phyloP scores from a whole-genome alignment of 148 eudicot genomes.

The Dysphania ambrosioides region DNA sequence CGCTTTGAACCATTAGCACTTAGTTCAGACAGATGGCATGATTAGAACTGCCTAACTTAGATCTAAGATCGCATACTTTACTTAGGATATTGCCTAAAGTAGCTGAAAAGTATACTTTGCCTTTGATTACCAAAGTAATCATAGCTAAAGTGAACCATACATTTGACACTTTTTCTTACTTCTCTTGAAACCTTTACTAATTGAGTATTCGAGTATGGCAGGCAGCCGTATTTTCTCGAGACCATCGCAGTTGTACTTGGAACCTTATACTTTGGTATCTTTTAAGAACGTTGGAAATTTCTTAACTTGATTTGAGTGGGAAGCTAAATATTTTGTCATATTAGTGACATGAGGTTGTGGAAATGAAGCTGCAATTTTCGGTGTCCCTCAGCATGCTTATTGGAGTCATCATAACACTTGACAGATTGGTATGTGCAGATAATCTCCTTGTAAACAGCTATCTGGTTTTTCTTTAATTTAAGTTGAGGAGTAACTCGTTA shows the following conservation, averaged over 20 bases:
- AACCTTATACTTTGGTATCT: background rate
- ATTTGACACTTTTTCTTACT: background rate
- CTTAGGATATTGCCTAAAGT: constrained; percentile 1
- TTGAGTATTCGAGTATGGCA: too few relatives aligned
- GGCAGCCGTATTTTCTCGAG: constrained; percentile 33
- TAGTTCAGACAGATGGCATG: constrained; percentile 15
- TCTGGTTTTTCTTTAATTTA: too few relatives aligned
- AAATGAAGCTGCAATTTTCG: background rate
- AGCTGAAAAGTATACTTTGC: constrained; percentile 17
- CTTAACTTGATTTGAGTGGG: constrained; percentile 1
- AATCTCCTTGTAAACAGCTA: background rate
- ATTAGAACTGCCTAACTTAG: constrained; percentile 11
- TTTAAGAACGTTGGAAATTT: background rate
- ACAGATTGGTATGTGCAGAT: background rate
- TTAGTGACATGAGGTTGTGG: background rate
- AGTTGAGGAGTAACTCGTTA: too few relatives aligned
- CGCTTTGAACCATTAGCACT: background rate
- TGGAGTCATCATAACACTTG: constrained; percentile 22
- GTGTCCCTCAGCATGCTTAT: constrained; percentile 6
- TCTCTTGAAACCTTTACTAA: background rate
- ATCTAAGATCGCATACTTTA: constrained; percentile 3
- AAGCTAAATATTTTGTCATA: background rate
- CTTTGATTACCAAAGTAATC: background rate
- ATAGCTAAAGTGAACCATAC: constrained; percentile 10
- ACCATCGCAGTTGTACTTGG: constrained; percentile 20